Conservation (phyloP, 108 stramenopile genomes). For the Chaetoceros muelleri region DNA sequence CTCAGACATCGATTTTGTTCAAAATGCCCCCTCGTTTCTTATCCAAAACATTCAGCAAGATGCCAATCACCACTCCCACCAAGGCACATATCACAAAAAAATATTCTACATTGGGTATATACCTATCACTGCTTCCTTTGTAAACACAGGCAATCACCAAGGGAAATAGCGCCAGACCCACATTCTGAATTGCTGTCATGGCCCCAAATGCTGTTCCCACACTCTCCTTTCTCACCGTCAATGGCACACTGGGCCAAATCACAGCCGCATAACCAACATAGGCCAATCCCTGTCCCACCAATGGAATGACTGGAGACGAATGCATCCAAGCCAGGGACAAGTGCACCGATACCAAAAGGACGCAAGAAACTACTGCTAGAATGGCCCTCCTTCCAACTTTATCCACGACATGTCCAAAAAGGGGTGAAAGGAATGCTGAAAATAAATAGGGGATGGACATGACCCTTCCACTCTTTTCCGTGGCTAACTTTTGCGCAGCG, state of each 20-base stretch:
- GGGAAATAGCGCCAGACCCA: slow-evolving; percentile 48
- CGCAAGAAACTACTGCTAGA: slow-evolving; percentile 27
- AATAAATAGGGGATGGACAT: slow-evolving; percentile 55
- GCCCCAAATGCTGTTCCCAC: slow-evolving; percentile 53
- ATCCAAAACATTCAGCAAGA: slow-evolving; percentile 32
- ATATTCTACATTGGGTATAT: slow-evolving; percentile 47
- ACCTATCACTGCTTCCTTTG: slow-evolving; percentile 8
- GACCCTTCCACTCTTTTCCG: slow-evolving; percentile 29
- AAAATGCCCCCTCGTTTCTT: slow-evolving; percentile 15
- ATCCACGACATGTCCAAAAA: slow-evolving; percentile 49
- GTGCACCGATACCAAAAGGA: slow-evolving; percentile 31
- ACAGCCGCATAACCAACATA: slow-evolving; percentile 50
- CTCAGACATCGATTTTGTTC: too few species aligned
- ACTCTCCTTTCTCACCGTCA: slow-evolving; percentile 31
- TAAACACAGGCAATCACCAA: slow-evolving; percentile 33
- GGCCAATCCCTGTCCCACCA: slow-evolving; percentile 47
- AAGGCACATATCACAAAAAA: slow-evolving; percentile 33
- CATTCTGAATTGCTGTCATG: slow-evolving; percentile 49
- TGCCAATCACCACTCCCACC: slow-evolving; percentile 27
- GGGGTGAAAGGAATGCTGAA: slow-evolving; percentile 29
- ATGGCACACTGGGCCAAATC: slow-evolving; percentile 56
- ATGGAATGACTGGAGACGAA: slow-evolving; percentile 24
- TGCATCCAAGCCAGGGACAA: slow-evolving; percentile 14
- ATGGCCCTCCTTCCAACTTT: slow-evolving; percentile 34
- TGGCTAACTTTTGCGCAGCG: slow-evolving; percentile 11